Evolutionary conservation across 2,329 filamentous ascomycete genomes (phyloP), one percentile per base, ranked within the genome.

Genomic region (Fusarium temperatum): DNA sequence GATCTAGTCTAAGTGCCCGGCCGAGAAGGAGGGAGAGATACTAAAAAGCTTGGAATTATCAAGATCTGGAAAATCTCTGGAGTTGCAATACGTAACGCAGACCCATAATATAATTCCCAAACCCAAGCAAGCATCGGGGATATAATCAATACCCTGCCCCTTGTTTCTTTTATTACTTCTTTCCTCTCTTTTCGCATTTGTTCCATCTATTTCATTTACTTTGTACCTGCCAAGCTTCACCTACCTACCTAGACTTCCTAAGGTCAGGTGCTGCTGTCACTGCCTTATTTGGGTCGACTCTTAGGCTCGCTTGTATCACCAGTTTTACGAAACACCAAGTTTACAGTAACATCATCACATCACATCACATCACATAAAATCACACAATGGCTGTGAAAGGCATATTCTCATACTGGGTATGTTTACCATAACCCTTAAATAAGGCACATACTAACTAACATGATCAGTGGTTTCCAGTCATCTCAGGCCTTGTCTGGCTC

Each of bases 401-500:
- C 70, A 59, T 78, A 41, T 67, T 84, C 51, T 84, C 83, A 32
- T 84, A 83, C 72, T 85, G 84, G 84, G 84, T 85, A 80, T 28
- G 75, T 70, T 15, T 24, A 12, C 13, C 6, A 8, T 9, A 66
- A 35, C 42, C 45, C 12, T 13, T 22, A 1, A 9, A 18, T 8
- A 24, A 12, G n/a, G 7, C 7, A 24, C 5, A 12, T 20, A 24
- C 5, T 8, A 20, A 88, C 56, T 66, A 53, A 69, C 41, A 50
- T 1, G 5, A 36, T 5, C 47, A 75, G 72, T 73, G 92, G 83
- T 92, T 95, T 39, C 93, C 93, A 74, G 84, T 94, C 69, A 86
- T 95, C 74, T 91, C 92, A 54, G 88, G 90, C 74, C 77, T 88
- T 65, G 84, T 89, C 74, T 93, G 91, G 91, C 85, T 92, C 18